A percentile compares a stretch with the other conserved stretches of the same genome.
phyloP scores from a whole-genome alignment of 768 basidiomycete genomes.

The Phlegmacium glaucopus region DNA sequence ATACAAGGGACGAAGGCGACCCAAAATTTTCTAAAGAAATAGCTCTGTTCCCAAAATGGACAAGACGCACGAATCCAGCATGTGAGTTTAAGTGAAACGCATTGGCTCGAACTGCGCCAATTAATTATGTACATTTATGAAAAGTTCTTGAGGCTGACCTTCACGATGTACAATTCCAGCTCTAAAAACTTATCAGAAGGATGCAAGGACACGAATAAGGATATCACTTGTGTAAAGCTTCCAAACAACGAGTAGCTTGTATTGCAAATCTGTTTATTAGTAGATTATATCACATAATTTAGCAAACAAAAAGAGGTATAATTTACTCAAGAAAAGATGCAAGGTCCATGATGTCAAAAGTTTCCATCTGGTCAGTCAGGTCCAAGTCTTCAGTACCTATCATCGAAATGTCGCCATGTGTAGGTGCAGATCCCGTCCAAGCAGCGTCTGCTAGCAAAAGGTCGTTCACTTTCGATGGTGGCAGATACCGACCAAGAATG shows the following conservation, averaged over 20 bases:
- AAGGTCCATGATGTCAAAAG: conserved; percentile 71
- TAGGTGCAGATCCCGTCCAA: conserved; percentile 36
- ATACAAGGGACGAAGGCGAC: conserved; percentile 66
- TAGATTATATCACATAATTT: background rate
- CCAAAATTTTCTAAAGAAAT: conserved; percentile 70
- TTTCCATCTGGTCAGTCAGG: conserved; percentile 50
- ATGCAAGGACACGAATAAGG: background rate
- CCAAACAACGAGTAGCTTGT: conserved; percentile 69
- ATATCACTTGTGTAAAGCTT: conserved; percentile 56
- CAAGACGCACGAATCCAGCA: conserved; percentile 64
- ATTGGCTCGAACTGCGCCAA: conserved; percentile 59
- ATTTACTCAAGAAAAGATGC: conserved; percentile 72
- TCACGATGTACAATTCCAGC: conserved; percentile 65
- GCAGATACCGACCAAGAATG: conserved; percentile 67
- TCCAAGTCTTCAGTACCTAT: conserved; percentile 43
- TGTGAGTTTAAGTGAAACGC: conserved; percentile 73
- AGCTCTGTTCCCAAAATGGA: conserved; percentile 74
- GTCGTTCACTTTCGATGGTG: conserved; percentile 61
- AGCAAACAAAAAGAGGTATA: background rate
- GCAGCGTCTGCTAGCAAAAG: conserved; percentile 57
- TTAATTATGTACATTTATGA: background rate
- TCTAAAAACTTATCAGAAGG: conserved; percentile 26
- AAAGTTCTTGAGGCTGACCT: conserved; percentile 32
- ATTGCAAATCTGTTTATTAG: conserved; percentile 56
- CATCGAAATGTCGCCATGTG: conserved; percentile 51